A percentile compares a stretch with the other conserved stretches of the same genome.
phyloP scores from a whole-genome alignment of 2,329 filamentous ascomycete genomes.

The Cladophialophora bantiana region DNA sequence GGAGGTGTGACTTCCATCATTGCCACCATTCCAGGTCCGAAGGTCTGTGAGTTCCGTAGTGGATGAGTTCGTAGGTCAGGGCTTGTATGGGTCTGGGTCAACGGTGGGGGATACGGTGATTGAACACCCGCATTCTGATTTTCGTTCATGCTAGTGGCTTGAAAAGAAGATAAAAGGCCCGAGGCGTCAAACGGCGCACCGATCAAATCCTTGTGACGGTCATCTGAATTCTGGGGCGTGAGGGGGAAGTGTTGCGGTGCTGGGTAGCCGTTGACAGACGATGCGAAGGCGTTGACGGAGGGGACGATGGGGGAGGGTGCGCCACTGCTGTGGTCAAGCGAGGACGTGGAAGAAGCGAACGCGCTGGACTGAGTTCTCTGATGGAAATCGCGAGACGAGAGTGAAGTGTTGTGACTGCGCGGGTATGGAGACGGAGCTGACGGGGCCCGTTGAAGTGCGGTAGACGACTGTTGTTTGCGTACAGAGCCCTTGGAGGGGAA shows the following conservation, averaged over 20 bases:
- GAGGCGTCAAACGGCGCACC: constrained; percentile 53
- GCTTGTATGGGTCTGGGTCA: constrained; percentile 58
- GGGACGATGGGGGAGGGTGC: constrained; percentile 50
- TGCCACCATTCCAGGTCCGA: constrained; percentile 49
- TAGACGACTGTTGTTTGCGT: constrained; percentile 53
- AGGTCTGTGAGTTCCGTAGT: constrained; percentile 69
- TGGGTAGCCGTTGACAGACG: constrained; percentile 47
- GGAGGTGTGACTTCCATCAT: constrained; percentile 59
- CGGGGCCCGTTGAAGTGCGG: constrained; percentile 55
- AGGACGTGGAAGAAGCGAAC: constrained; percentile 57
- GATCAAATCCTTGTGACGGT: constrained; percentile 51
- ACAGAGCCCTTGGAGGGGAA: constrained; percentile 47
- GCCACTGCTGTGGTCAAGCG: constrained; percentile 53
- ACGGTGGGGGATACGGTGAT: constrained; percentile 53
- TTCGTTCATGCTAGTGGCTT: constrained; percentile 29
- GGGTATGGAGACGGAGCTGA: constrained; percentile 56
- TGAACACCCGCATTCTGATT: constrained; percentile 40
- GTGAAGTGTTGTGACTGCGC: constrained; percentile 45
- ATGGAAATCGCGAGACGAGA: constrained; percentile 44
- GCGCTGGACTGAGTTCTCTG: constrained; percentile 54
- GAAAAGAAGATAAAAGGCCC: constrained; percentile 48
- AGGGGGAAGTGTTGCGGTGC: constrained; percentile 47
- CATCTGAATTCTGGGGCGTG: constrained; percentile 40
- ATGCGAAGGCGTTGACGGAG: constrained; percentile 44
- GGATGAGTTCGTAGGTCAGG: constrained; percentile 64